Percentiles rank a stretch among this genome's conserved stretches.
Conservation (phyloP, 106 monocot species). For the Vanilla planifolia region DNA sequence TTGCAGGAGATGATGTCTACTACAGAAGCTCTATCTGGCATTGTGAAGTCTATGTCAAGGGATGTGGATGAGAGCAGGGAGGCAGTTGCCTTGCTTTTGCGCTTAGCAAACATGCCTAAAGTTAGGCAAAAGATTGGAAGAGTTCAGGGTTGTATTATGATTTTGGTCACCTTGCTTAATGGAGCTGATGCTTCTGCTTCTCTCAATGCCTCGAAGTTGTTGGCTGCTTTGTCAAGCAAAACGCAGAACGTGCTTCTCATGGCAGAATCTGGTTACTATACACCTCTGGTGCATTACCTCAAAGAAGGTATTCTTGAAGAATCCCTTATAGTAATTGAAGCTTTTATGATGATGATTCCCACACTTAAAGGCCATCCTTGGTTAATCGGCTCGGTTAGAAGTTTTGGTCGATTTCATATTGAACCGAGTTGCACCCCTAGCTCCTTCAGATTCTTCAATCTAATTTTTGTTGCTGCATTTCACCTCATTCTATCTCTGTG, state of each 20-base stretch:
- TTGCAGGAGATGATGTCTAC: conserved; percentile 64
- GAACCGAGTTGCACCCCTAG: too few species aligned
- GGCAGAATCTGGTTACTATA: conserved; percentile 80
- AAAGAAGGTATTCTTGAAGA: conserved; percentile 59
- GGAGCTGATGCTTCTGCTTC: conserved; percentile 45
- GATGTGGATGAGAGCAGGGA: conserved; percentile 62
- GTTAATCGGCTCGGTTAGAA: too few species aligned
- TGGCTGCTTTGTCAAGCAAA: conserved; percentile 49
- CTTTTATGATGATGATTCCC: too few species aligned
- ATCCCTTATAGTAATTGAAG: too few species aligned
- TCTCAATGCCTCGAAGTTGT: conserved; percentile 42
- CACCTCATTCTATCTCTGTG: too few species aligned
- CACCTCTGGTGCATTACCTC: conserved; percentile 49
- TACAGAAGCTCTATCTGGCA: conserved; percentile 39
- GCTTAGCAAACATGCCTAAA: conserved; percentile 27
- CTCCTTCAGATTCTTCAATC: too few species aligned
- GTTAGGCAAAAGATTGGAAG: conserved; percentile 75
- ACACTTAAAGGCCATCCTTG: too few species aligned
- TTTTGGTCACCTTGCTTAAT: conserved; percentile 58
- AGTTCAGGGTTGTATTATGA: conserved; percentile 69
- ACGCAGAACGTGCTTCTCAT: conserved; percentile 88
- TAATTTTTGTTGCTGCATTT: too few species aligned
- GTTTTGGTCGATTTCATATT: too few species aligned
- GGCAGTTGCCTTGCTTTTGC: conserved; percentile 57
- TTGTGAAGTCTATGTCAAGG: conserved; percentile 56